phyloP scores from a whole-genome alignment of 2,329 filamentous ascomycete species.

The Botrytis porri region DNA sequence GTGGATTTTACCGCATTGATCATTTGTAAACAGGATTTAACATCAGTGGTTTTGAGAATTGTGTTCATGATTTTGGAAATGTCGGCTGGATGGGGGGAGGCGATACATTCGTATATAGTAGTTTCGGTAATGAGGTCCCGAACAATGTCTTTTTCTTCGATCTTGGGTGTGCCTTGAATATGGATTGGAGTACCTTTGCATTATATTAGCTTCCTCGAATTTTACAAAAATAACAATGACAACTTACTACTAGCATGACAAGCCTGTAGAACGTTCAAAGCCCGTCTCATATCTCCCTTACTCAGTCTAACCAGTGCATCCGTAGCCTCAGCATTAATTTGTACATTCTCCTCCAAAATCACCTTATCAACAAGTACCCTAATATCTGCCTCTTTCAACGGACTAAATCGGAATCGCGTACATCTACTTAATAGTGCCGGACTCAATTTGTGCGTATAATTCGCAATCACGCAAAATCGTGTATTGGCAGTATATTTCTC shows the following conservation, averaged over 20 bases:
- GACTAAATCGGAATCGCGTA: slow-evolving; percentile 92
- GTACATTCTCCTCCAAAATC: slow-evolving; percentile 79
- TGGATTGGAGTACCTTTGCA: slow-evolving; percentile 63
- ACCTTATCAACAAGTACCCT: slow-evolving; percentile 82
- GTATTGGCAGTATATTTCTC: slow-evolving; percentile 99
- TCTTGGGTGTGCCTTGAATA: slow-evolving; percentile 56
- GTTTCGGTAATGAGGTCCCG: slow-evolving; percentile 88
- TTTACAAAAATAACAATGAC: not conserved
- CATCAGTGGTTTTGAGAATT: slow-evolving; percentile 78
- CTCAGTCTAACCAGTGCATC: slow-evolving; percentile 82
- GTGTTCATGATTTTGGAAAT: slow-evolving; percentile 82
- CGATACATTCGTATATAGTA: slow-evolving; percentile 95
- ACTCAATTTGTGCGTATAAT: slow-evolving; percentile 97
- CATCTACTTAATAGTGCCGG: slow-evolving; percentile 89
- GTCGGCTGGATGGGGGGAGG: slow-evolving; percentile 86
- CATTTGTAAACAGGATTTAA: slow-evolving; percentile 83
- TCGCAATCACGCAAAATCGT: slow-evolving; percentile 96
- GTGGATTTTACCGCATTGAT: slow-evolving; percentile 83
- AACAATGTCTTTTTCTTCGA: slow-evolving; percentile 62
- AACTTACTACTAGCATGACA: slow-evolving; percentile 85
- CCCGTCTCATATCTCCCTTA: slow-evolving; percentile 93
- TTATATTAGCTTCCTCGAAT: slow-evolving; percentile 18
- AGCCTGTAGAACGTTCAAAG: slow-evolving; percentile 91
- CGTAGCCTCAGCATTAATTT: slow-evolving; percentile 75
- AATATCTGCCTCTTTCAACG: slow-evolving; percentile 86